Conservation (phyloP, 225 moss, liverwort and hornwort genomes). For the Climacium dendroides region DNA sequence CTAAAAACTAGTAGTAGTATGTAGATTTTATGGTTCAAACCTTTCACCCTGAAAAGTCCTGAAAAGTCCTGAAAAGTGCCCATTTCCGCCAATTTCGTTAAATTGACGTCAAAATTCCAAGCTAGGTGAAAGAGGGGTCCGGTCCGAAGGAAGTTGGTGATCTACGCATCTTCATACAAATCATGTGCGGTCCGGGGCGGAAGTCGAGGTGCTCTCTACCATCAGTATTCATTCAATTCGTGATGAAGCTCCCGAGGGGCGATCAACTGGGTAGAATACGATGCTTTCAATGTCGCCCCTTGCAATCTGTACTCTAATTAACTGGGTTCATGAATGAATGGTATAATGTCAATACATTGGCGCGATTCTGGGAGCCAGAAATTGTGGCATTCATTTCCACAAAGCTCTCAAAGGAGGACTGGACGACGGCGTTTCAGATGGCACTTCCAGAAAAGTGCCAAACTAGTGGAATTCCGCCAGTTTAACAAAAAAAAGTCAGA, state of each 20-base stretch:
- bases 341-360: too few species aligned
- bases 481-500: too few species aligned
- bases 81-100: background rate
- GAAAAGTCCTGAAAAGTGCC: background rate
- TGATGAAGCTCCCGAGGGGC: background rate
- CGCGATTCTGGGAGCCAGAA: background rate
- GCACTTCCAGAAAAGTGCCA: too few species aligned
- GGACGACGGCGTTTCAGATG: background rate
- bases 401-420: background rate
- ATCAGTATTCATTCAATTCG: background rate
- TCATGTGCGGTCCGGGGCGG: background rate
- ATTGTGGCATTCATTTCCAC: background rate
- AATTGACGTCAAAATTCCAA: background rate
- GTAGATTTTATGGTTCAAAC: background rate
- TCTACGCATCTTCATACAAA: background rate
- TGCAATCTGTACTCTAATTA: background rate
- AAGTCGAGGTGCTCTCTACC: conserved; percentile 31
- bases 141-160: background rate
- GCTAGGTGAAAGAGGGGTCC: too few species aligned
- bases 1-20: too few species aligned
- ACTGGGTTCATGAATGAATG: background rate
- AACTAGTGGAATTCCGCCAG: background rate
- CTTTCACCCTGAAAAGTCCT: background rate
- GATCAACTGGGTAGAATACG: background rate
- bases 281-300: background rate